Base-by-base conservation (phyloP, 805 yeast genomes). In the Starmerella asiatica region DNA sequence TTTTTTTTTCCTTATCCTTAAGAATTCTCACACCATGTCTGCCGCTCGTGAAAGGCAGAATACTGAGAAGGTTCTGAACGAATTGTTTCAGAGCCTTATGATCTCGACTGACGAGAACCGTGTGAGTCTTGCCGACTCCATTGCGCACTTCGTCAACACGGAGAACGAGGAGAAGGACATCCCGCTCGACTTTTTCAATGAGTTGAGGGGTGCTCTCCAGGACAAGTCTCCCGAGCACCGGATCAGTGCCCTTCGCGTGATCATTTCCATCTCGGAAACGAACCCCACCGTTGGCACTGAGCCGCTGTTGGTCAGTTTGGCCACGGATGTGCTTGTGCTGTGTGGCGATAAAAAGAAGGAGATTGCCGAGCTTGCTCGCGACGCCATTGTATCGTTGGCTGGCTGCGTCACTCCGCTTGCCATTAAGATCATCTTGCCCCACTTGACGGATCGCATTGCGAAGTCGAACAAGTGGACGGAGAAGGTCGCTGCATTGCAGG, bases 111-210 rank as follows among this genome's bases (percentile, higher is more conserved):
- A 56, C 33, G 95, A 84, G 58, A 78, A 76, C 62, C 76, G 86
- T 64, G 76, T 74, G 48, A 76, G 73, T 61, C 86, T 93, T 62
- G 91, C 95, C 60, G 64, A 79, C 57, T 83, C 82, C 62, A 82
- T 91, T 57, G 75, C 97, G 52, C 73, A 91, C 48, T 86, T 91
- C 73, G 74, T 91, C 67, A 88, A 88, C 69, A 93, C 95, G 55
- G 82, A 88, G 61, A 85, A 86, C 68, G 86, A 88, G 64, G 98
- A 91, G 72, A 97, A 91, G 68, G 97, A 88, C 69, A 91, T 85
- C 53, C 97, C 99, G 58, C 77, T 69, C 58, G 76, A 74, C 58
- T 85, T 88, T 75, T 83, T 88, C 65, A 65, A 64, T 49, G 74
- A 79, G 63, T 75, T 91, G 63, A 69, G 72, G 62, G 73, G 72